Conservation (phyloP, 768 basidiomycete species). For the Suillus hirtellus region DNA sequence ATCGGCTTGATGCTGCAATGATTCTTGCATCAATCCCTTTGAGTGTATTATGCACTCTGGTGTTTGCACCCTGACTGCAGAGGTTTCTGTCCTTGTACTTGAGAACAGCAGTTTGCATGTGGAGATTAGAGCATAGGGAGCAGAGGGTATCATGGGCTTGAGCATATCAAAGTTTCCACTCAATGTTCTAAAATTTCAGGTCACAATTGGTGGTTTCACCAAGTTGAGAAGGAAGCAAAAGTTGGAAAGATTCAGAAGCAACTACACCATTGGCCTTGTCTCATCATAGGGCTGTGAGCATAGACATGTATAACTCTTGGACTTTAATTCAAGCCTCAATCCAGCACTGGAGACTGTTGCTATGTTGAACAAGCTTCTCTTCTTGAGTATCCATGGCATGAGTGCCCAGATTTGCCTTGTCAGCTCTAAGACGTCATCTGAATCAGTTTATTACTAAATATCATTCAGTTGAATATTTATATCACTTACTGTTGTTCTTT, state of each 20-base stretch:
- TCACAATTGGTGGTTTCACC: not conserved
- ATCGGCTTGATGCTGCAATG: not conserved
- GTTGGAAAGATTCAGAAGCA: not conserved
- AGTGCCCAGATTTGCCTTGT: conserved; percentile 9
- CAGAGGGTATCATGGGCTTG: conserved; percentile 18
- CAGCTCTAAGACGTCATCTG: not conserved
- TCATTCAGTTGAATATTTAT: not conserved
- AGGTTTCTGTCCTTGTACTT: conserved; percentile 16
- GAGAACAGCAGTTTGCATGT: conserved; percentile 10
- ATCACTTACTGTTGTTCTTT: conserved; percentile 19
- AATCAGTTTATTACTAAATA: not conserved
- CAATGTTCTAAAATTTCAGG: not conserved
- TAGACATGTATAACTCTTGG: conserved; percentile 33
- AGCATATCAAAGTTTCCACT: conserved; percentile 12
- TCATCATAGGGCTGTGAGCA: not conserved
- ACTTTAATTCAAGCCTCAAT: conserved; percentile 31
- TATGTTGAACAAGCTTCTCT: conserved; percentile 28
- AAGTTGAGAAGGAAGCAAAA: not conserved
- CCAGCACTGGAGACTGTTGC: conserved; percentile 20
- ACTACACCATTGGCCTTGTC: not conserved
- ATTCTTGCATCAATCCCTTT: not conserved
- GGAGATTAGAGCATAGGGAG: conserved; percentile 12
- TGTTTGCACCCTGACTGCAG: conserved; percentile 15
- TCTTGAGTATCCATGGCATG: conserved; percentile 32
- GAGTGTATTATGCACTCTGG: conserved; percentile 8